Percentiles rank a stretch among this genome's conserved stretches.
phyloP scores from a whole-genome alignment of 1,284 basidiomycete species.

The Moesziomyces sp. region DNA sequence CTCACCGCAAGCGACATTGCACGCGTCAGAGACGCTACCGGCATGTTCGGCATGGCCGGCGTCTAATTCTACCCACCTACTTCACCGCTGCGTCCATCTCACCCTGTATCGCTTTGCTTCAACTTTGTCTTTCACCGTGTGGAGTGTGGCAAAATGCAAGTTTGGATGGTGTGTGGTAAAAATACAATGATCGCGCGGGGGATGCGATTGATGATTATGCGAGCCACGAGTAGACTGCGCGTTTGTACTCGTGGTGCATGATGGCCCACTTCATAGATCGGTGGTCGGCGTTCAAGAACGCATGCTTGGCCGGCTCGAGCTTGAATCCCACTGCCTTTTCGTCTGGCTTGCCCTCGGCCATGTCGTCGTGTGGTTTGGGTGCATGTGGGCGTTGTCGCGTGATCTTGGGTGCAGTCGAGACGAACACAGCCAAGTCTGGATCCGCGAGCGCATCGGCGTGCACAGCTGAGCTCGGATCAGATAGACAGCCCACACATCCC shows the following conservation, averaged over 20 bases:
- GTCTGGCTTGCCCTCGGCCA: neutral
- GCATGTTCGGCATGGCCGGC: constrained; percentile 63
- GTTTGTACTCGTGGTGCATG: constrained; percentile 45
- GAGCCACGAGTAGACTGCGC: constrained; percentile 31
- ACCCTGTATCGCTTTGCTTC: neutral
- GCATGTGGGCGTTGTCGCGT: constrained; percentile 28
- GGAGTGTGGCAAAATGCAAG: too few species aligned
- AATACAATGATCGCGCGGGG: too few species aligned
- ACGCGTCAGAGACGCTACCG: constrained; percentile 59
- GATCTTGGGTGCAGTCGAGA: constrained; percentile 35
- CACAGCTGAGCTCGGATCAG: constrained; percentile 5
- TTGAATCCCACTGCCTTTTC: constrained; percentile 12
- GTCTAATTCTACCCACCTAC: constrained; percentile 14
- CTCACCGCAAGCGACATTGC: constrained; percentile 63
- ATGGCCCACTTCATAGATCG: constrained; percentile 51
- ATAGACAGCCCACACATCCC: constrained; percentile 30
- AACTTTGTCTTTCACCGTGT: too few species aligned
- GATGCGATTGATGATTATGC: neutral
- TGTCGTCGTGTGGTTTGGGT: constrained; percentile 12
- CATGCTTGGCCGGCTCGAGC: constrained; percentile 26
- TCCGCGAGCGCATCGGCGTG: constrained; percentile 18
- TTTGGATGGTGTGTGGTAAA: too few species aligned
- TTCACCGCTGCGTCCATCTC: neutral
- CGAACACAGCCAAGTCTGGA: constrained; percentile 26
- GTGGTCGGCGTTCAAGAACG: constrained; percentile 37